Percentiles rank a stretch among this genome's conserved stretches.
phyloP scores from a whole-genome alignment of 331 rosid genomes.

The Phaseolus coccineus region DNA sequence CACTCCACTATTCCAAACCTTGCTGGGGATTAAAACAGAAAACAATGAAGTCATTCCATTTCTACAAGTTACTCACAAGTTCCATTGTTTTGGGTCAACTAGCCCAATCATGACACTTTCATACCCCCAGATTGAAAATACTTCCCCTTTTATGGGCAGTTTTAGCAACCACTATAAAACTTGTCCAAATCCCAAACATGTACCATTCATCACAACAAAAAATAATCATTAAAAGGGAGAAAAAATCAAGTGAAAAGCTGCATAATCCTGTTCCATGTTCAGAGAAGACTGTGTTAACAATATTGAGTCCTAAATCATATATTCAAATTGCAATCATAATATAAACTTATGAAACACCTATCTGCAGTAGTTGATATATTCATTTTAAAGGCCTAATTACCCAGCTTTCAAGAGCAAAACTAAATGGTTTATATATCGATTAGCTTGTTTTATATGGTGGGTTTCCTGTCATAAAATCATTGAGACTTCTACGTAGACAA shows the following conservation, averaged over 20 bases:
- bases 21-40: too few relatives aligned
- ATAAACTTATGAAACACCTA: constrained; percentile 16
- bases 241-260: not conserved
- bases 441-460: not conserved
- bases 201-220: not conserved
- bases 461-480: constrained; percentile 13
- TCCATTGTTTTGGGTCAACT: not conserved
- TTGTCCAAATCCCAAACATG: not conserved
- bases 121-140: too few relatives aligned
- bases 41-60: too few relatives aligned
- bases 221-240: not conserved
- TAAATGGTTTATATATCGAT: constrained; percentile 19
- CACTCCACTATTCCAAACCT: not conserved
- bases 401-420: constrained; percentile 12
- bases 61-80: not conserved
- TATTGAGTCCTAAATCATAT: constrained; percentile 21
- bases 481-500: not conserved
- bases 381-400: constrained; percentile 6
- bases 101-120: not conserved
- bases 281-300: constrained; percentile 23
- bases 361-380: constrained; percentile 9
- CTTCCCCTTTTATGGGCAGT: too few relatives aligned
- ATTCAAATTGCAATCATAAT: not conserved
- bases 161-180: not conserved
- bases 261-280: constrained; percentile 5